phyloP scores from a whole-genome alignment of 352 stramenopile genomes.

The Salisapilia sapeloensis region DNA sequence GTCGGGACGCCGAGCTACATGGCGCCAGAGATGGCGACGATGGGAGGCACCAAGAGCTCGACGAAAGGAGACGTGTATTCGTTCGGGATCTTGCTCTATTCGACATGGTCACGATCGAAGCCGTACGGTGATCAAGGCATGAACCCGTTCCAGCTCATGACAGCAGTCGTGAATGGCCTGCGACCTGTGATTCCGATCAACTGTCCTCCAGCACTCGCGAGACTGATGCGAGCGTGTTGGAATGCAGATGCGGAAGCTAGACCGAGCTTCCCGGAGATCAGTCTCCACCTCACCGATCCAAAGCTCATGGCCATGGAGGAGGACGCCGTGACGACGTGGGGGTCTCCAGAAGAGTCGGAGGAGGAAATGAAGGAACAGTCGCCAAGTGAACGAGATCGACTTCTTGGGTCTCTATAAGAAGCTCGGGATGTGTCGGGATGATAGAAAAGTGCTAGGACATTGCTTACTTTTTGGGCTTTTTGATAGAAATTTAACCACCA shows the following conservation, averaged over 20 bases:
- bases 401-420: too few relatives aligned
- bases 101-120: constrained; percentile 76
- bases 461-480: too few relatives aligned
- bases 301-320: constrained; percentile 38
- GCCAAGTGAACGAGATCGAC: too few relatives aligned
- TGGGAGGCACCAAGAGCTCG: constrained; percentile 74
- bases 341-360: too few relatives aligned
- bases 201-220: constrained; percentile 51
- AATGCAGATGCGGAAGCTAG: constrained; percentile 49
- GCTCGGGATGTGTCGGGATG: too few relatives aligned
- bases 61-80: constrained; percentile 81
- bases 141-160: constrained; percentile 84
- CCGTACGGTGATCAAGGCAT: constrained; percentile 81
- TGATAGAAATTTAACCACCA: too few relatives aligned
- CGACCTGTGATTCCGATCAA: constrained; percentile 71
- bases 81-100: constrained; percentile 76
- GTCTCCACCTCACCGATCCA: constrained; percentile 57
- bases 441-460: too few relatives aligned
- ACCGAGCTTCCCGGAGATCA: constrained; percentile 68
- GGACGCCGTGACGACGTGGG: too few relatives aligned
- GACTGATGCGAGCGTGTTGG: constrained; percentile 75
- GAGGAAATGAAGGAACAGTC: too few relatives aligned
- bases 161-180: constrained; percentile 70
- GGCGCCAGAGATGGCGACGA: constrained; percentile 82
- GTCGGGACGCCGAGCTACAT: constrained; percentile 83